phyloP scores from a whole-genome alignment of 768 basidiomycete genomes.

The Tubosaeta sp. region DNA sequence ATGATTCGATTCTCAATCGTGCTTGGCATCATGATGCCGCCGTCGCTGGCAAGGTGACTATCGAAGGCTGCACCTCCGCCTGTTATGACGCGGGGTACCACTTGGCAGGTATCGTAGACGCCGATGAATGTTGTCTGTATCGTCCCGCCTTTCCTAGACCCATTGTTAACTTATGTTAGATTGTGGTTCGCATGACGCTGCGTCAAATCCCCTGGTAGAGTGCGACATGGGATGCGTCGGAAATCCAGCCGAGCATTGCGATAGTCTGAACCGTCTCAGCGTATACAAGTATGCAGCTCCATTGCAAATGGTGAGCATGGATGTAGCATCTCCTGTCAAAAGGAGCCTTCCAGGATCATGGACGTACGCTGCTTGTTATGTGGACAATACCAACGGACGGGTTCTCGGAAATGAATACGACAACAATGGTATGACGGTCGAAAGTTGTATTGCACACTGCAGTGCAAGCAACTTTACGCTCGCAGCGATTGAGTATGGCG shows the following conservation, averaged over 20 bases:
- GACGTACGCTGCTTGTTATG: conserved; percentile 62
- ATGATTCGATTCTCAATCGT: background rate
- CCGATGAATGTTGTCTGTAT: background rate
- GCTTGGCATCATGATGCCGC: background rate
- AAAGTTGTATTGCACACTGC: conserved; percentile 62
- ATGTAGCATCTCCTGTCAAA: conserved; percentile 36
- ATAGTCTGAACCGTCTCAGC: background rate
- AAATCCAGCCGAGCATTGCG: background rate
- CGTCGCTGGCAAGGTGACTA: background rate
- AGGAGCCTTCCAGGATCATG: conserved; percentile 51
- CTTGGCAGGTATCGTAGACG: background rate
- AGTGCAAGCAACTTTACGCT: conserved; percentile 51
- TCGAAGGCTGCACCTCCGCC: background rate
- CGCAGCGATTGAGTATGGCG: conserved; percentile 59
- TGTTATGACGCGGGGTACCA: conserved; percentile 10
- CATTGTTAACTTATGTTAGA: background rate
- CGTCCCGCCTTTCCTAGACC: background rate
- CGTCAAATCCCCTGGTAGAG: background rate
- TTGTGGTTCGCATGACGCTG: conserved; percentile 20
- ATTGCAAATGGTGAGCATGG: background rate
- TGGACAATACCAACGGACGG: conserved; percentile 68
- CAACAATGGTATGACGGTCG: conserved; percentile 45
- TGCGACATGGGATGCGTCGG: background rate
- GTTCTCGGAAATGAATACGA: conserved; percentile 45
- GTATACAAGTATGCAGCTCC: background rate